Conservation (phyloP, 257 asterid genomes). For the Nicotiana obtusifolia region DNA sequence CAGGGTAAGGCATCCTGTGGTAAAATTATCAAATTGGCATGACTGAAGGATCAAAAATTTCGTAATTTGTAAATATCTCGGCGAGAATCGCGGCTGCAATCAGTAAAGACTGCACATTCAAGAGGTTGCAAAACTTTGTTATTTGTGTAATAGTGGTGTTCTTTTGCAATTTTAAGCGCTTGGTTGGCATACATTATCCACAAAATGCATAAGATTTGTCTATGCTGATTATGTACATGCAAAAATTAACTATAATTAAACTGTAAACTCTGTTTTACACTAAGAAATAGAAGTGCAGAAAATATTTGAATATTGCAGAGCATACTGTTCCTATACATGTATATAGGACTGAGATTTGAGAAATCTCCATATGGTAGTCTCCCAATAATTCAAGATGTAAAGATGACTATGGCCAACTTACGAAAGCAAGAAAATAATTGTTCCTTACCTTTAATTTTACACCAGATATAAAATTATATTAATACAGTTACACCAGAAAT, state of each 20-base stretch:
- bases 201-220: slow-evolving; percentile 61
- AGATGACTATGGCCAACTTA: no score
- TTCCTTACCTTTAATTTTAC: no score
- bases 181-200: slow-evolving; percentile 39
- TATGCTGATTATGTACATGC: slow-evolving; percentile 81
- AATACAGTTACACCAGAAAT: neutral
- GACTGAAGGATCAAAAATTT: no score
- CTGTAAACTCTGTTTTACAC: neutral
- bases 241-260: slow-evolving; percentile 44
- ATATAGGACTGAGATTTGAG: neutral
- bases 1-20: no score
- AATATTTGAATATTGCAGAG: neutral
- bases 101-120: slow-evolving; percentile 46
- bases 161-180: slow-evolving; percentile 50
- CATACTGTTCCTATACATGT: neutral
- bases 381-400: no score
- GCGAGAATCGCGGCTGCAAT: slow-evolving; percentile 81
- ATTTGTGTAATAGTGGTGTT: slow-evolving; percentile 43
- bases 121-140: slow-evolving; percentile 44
- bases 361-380: no score
- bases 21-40: no score
- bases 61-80: slow-evolving; percentile 42
- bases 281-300: slow-evolving; percentile 14
- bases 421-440: no score
- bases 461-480: no score